Conservation (phyloP, 345 rosid genomes). For the Linum usitatissimum region DNA sequence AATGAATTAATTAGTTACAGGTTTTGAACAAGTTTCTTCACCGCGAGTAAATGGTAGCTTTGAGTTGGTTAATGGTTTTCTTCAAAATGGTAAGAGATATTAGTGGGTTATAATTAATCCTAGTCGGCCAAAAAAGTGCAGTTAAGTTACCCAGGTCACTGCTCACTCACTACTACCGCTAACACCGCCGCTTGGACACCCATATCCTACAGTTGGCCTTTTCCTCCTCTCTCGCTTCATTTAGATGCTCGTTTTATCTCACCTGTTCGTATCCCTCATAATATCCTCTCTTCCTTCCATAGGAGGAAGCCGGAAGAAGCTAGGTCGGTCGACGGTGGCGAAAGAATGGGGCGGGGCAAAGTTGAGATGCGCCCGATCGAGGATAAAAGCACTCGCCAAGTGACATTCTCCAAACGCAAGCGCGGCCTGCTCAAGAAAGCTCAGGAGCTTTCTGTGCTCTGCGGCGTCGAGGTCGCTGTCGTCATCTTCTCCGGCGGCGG, state of each 20-base stretch:
- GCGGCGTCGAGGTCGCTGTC: not conserved
- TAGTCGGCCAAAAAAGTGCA: not conserved
- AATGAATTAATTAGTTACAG: too few relatives aligned
- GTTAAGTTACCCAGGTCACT: not conserved
- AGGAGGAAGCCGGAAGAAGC: not conserved
- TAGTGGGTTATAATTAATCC: too few relatives aligned
- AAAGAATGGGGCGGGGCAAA: not conserved
- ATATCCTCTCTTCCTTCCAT: not conserved
- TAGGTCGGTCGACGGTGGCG: not conserved
- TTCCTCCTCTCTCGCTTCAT: not conserved
- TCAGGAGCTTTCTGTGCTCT: not conserved
- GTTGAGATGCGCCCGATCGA: not conserved
- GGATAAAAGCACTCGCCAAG: not conserved
- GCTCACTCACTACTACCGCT: not conserved
- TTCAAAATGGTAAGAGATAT: too few relatives aligned
- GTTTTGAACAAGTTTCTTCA: too few relatives aligned
- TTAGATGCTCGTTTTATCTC: not conserved
- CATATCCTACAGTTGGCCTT: not conserved
- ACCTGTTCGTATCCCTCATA: not conserved
- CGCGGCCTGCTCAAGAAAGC: not conserved
- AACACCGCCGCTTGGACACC: not conserved
- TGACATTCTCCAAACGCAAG: not conserved
- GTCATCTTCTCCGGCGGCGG: not conserved
- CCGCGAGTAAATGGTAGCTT: too few relatives aligned
- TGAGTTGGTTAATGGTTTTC: too few relatives aligned